Conservation (phyloP, 495 filamentous ascomycete genomes). For the Schizothecium vesticola region DNA sequence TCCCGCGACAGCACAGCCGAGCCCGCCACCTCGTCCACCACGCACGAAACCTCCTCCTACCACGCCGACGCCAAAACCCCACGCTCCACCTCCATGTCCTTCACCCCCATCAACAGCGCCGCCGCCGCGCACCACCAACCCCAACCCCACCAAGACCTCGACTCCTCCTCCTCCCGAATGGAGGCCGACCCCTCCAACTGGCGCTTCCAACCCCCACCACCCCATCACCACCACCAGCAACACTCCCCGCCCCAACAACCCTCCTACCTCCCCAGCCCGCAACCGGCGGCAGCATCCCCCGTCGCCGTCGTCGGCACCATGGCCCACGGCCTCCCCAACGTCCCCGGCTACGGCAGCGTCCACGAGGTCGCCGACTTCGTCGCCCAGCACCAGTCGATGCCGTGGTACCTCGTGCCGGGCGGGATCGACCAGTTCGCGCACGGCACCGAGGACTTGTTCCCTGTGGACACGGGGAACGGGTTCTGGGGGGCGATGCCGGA, state of each 20-base stretch:
- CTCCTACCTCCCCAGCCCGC: conserved; percentile 17
- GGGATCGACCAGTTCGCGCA: conserved; percentile 39
- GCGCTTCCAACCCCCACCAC: background rate
- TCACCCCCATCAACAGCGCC: conserved; percentile 46
- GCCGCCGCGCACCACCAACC: conserved; percentile 18
- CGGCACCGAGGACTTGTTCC: conserved; percentile 24
- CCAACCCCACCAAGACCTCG: background rate
- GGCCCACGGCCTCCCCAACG: conserved; percentile 7
- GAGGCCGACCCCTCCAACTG: background rate
- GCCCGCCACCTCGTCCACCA: conserved; percentile 22
- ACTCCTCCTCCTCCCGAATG: background rate
- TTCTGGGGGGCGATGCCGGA: conserved; percentile 26
- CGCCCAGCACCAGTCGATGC: conserved; percentile 26
- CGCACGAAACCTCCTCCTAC: conserved; percentile 16
- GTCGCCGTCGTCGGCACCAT: background rate
- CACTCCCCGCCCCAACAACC: conserved; percentile 14
- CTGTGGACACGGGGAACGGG: conserved; percentile 20
- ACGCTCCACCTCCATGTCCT: conserved; percentile 33
- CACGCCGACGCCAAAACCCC: conserved; percentile 23
- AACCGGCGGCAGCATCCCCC: too few species aligned
- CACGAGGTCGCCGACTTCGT: conserved; percentile 26
- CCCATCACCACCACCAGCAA: conserved; percentile 5
- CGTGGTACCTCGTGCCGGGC: conserved; percentile 32
- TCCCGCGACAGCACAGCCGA: conserved; percentile 31
- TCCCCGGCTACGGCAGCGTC: conserved; percentile 17